Base-by-base conservation (phyloP, 2,329 filamentous ascomycete genomes). In the Diplodia seriata region DNA sequence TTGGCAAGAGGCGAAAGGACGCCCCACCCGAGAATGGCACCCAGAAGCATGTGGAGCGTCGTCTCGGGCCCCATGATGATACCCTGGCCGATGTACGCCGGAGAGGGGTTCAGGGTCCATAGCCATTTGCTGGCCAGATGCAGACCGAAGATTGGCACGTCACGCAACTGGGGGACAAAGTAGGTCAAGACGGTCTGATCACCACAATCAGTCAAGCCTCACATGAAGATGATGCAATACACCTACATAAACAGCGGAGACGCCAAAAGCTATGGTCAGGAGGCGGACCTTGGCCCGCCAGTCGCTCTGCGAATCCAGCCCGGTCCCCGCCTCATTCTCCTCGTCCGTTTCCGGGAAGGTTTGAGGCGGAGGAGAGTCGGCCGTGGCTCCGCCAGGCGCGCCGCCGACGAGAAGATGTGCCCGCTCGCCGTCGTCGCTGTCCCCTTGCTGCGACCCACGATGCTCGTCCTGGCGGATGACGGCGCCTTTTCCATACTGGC, bases 41-140 rank as follows among this genome's bases (percentile, higher is more conserved):
- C 95, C 2, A 98, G 81, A 0, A 97, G 86, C 95, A 99, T 99
- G 73, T 98, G 94, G 64, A 97, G 85, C 3, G 94, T 98, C 0
- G 95, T 99, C 49, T 93, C 90, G 4, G 94, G 92, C 0, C 95
- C 95, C 95, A 99, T 99, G 75, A 99, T 98, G 70, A 99, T 96
- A 12, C 95, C 95, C 80, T 99, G 95, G 0, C 95, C 95, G 31
- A 98, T 89, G 77, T 99, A 99, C 2, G 95, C 95, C n/a, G 97
- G 90, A 55, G 93, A 97, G 0, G 95, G 95, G 72, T 99, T 99
- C 7, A 99, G 83, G 0, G 92, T 95, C 95, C 95, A 99, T 0
- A 97, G 86, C 94, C 94, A 99, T 1, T 87, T 87, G 1, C 86
- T 81, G 0, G 93, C 93, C 7, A 96, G 86, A 1, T 86, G 80